Evolutionary conservation across 306 rosid genomes (phyloP).

Genomic region (Macrotyloma uniflorum): DNA sequence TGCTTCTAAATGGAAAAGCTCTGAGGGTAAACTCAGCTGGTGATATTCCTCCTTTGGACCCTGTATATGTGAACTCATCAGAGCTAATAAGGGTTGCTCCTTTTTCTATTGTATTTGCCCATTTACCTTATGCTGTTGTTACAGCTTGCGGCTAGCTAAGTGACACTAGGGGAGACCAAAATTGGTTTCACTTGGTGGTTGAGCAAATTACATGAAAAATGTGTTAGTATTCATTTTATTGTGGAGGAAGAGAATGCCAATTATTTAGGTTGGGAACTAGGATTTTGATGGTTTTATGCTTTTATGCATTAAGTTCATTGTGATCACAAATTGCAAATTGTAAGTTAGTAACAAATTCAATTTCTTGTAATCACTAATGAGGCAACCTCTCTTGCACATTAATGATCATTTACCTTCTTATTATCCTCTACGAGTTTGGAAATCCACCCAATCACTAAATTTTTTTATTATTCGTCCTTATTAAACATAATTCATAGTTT

Average conservation of each 20-base stretch:
- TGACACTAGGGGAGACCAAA: constrained; percentile 26
- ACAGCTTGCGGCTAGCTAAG: constrained; percentile 63
- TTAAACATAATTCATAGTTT: too few species aligned
- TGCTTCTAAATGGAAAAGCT: constrained; percentile 74
- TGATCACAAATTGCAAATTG: background rate
- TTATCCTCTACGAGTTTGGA: too few species aligned
- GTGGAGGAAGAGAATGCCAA: background rate
- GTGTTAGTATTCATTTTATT: constrained; percentile 12
- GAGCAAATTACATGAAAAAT: constrained; percentile 20
- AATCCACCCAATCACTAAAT: too few species aligned
- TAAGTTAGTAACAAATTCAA: background rate
- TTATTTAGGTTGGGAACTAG: background rate
- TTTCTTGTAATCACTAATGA: background rate
- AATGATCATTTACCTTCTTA: background rate
- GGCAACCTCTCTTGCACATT: background rate
- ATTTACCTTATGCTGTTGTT: constrained; percentile 60
- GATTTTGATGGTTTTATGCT: background rate
- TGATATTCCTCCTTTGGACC: constrained; percentile 71
- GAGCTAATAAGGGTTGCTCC: constrained; percentile 68
- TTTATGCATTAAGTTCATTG: background rate
- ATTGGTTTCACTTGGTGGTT: constrained; percentile 44
- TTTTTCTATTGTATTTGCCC: constrained; percentile 81
- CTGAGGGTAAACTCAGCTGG: constrained; percentile 62
- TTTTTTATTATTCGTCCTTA: too few species aligned
- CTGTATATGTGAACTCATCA: constrained; percentile 58